Evolutionary conservation across 2,329 filamentous ascomycete genomes (phyloP), one percentile per base, ranked within the genome.

Genomic region (Beauveria sp.): DNA sequence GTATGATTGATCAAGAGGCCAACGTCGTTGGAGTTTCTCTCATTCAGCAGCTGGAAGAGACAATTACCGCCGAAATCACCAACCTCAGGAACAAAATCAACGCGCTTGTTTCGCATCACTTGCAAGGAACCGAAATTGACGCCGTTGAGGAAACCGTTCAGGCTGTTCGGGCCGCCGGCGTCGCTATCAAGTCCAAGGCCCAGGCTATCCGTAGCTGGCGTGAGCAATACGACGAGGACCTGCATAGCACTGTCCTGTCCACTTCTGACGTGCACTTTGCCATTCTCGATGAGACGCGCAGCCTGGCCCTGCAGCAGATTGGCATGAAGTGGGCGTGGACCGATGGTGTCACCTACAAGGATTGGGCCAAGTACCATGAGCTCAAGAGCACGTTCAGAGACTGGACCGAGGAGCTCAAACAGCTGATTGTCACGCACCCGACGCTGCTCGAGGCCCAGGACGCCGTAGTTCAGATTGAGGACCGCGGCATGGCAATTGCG

Each of bases 311-410:
- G 40, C 91, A 96, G 71, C 91, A 96, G 72, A 91, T 97, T 59
- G 92, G 92, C 61, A 93, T 96, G 86, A 85, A 84, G 70, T 99
- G 94, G 92, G 92, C 93, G 14, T 96, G 91, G 88, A 94, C 92
- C 77, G 92, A 97, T 62, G 91, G 91, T 37, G 84, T 99, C 63
- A 96, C 93, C 1, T 97, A 99, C 80, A 92, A 96, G 73, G 92
- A 99, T 72, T 99, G 94, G 94, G 85, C 88, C 63, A 94, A 93
- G 72, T 99, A 96, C 70, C 92, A 97, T 72, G 85, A 90, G 63
- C 80, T 99, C 62, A 96, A 90, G 77, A 84, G 83, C 59, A 88
- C 89, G 14, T 90, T 97, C 57, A 87, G 88, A 53, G 85, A 91
- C 68, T 97, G 93, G 92, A 88, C 90, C 60, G 80, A 84, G 41